phyloP scores from a whole-genome alignment of 805 yeast genomes.

The Candida silvatica region DNA sequence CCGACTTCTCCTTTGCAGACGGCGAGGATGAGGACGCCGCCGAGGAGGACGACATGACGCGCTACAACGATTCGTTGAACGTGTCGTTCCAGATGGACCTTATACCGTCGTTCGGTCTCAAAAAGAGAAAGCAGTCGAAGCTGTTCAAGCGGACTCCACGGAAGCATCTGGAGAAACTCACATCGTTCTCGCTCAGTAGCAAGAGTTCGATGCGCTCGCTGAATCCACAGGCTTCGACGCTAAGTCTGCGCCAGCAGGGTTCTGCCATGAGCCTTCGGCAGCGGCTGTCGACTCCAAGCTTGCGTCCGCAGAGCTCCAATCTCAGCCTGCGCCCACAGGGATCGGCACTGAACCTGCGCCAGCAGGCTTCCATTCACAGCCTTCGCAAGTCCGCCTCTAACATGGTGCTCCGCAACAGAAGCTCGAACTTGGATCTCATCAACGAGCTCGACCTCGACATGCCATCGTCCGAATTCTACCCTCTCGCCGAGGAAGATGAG shows the following conservation, averaged over 20 bases:
- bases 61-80: slow-evolving; percentile 16
- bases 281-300: neutral
- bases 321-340: neutral
- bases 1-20: slow-evolving; percentile 14
- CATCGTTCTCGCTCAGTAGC: slow-evolving; percentile 5
- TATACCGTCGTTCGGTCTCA: slow-evolving; percentile 18
- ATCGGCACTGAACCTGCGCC: neutral
- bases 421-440: neutral
- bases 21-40: slow-evolving; percentile 9
- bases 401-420: neutral
- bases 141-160: slow-evolving; percentile 18
- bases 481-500: neutral
- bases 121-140: slow-evolving; percentile 17
- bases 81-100: slow-evolving; percentile 22
- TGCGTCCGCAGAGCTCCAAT: neutral
- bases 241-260: neutral
- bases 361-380: neutral
- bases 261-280: neutral
- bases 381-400: neutral
- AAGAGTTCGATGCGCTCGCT: neutral
- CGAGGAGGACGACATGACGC: neutral
- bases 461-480: neutral
- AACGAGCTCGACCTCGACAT: neutral
- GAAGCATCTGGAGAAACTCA: slow-evolving; percentile 17
- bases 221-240: neutral